Conservation (phyloP, 352 stramenopile species). For the Globisporangium barbulae region DNA sequence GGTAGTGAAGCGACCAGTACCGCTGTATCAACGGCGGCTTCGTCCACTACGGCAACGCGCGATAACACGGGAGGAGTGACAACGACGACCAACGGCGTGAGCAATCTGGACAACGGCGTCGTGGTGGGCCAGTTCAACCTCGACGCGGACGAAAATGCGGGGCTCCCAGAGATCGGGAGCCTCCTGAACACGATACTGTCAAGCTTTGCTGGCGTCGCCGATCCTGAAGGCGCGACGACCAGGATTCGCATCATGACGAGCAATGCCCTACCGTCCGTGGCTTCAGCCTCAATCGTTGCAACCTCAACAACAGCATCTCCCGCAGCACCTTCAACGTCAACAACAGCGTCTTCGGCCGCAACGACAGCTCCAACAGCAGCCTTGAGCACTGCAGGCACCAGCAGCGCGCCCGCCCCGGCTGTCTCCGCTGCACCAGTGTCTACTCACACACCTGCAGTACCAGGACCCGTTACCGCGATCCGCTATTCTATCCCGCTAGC, state of each 20-base stretch:
- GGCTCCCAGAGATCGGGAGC: constrained; percentile 13
- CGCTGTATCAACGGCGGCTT: background rate
- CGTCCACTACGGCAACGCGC: background rate
- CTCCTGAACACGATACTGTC: constrained; percentile 23
- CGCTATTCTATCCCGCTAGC: background rate
- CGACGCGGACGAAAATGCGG: constrained; percentile 1
- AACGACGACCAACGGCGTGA: background rate
- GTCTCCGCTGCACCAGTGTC: background rate
- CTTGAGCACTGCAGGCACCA: background rate
- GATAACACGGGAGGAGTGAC: background rate
- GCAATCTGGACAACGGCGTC: constrained; percentile 15
- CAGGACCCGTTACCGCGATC: background rate
- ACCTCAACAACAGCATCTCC: background rate
- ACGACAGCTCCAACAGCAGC: background rate
- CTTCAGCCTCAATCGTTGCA: background rate
- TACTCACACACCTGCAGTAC: background rate
- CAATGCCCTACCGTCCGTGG: background rate
- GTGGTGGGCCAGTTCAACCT: constrained; percentile 19
- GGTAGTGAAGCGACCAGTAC: background rate
- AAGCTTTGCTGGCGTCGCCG: constrained; percentile 7
- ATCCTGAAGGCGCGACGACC: constrained; percentile 1
- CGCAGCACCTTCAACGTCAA: background rate
- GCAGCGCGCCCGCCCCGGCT: background rate
- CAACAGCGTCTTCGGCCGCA: background rate
- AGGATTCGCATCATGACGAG: constrained; percentile 6